These are phyloP conservation scores for Xylaria sp. DNA, from an alignment of 2,329 filamentous ascomycete genomes.

Conservation along the genomic window DNA sequence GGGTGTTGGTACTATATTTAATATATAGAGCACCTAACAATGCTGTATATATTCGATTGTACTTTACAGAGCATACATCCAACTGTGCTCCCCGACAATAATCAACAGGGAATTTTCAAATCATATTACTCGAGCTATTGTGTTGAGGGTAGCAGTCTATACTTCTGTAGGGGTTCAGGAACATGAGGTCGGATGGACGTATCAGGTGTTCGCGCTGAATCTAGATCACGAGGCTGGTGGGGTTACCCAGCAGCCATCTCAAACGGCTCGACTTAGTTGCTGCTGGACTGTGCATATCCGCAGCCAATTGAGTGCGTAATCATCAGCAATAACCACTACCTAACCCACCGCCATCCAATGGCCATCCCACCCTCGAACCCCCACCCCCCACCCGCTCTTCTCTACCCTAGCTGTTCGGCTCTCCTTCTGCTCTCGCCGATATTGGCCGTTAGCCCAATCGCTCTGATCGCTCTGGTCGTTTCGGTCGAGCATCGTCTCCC, in stretches of 20 bases:
- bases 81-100: too few relatives aligned
- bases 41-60: too few relatives aligned
- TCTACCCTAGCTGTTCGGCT: slow-evolving; percentile 5
- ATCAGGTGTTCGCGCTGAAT: slow-evolving; percentile 1
- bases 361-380: slow-evolving; percentile 23
- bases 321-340: slow-evolving; percentile 1
- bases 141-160: too few relatives aligned
- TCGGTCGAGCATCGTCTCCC: slow-evolving; percentile 15
- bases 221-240: slow-evolving; percentile 16
- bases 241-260: not conserved
- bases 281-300: slow-evolving; percentile 4
- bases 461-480: slow-evolving; percentile 9
- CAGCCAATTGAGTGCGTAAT: slow-evolving; percentile 19
- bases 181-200: slow-evolving; percentile 2
- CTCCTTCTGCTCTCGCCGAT: slow-evolving; percentile 27
- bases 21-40: too few relatives aligned
- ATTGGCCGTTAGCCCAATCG: slow-evolving; percentile 29
- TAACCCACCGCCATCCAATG: slow-evolving; percentile 1
- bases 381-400: slow-evolving; percentile 28
- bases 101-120: too few relatives aligned
- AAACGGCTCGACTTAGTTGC: slow-evolving; percentile 2
- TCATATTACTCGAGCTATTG: too few relatives aligned
- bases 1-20: too few relatives aligned
- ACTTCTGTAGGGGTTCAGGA: not conserved
- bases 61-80: too few relatives aligned